Evolutionary conservation across 2,329 filamentous ascomycete species (phyloP).

Genomic region (Fusarium globosum): DNA sequence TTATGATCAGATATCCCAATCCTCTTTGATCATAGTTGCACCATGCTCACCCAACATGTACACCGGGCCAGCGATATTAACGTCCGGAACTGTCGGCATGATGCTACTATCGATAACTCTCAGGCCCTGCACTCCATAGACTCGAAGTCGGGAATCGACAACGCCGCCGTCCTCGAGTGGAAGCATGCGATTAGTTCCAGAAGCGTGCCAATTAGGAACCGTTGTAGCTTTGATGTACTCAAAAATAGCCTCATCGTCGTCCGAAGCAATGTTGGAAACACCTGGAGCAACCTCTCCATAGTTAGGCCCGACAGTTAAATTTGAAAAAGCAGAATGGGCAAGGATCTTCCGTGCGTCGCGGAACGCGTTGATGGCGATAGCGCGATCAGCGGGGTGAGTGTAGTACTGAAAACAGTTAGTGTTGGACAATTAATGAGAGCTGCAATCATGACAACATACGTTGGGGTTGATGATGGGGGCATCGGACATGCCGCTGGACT

Average conservation of each 20-base stretch:
- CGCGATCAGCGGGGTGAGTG: conserved; percentile 5
- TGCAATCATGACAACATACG: background rate
- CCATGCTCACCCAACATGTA: conserved; percentile 70
- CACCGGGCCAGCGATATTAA: conserved; percentile 69
- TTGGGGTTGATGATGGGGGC: conserved; percentile 18
- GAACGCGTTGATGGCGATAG: conserved; percentile 4
- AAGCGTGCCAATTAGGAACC: conserved; percentile 17
- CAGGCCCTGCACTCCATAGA: conserved; percentile 30
- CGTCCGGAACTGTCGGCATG: conserved; percentile 66
- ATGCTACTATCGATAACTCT: conserved; percentile 32
- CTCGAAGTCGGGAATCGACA: conserved; percentile 21
- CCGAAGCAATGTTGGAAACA: background rate
- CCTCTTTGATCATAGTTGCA: conserved; percentile 1
- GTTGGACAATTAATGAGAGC: too few species aligned
- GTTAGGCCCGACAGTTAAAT: background rate
- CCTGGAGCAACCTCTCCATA: conserved; percentile 15
- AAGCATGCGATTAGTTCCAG: conserved; percentile 18
- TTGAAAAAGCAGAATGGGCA: conserved; percentile 1
- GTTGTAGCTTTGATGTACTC: conserved; percentile 12
- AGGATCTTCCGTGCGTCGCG: conserved; percentile 18
- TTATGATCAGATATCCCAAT: background rate
- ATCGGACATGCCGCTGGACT: conserved; percentile 5
- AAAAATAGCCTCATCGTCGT: conserved; percentile 4
- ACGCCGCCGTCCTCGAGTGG: conserved; percentile 33
- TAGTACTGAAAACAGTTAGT: background rate